phyloP scores from a whole-genome alignment of 1,284 basidiomycete genomes.

The Tilletia walkeri region DNA sequence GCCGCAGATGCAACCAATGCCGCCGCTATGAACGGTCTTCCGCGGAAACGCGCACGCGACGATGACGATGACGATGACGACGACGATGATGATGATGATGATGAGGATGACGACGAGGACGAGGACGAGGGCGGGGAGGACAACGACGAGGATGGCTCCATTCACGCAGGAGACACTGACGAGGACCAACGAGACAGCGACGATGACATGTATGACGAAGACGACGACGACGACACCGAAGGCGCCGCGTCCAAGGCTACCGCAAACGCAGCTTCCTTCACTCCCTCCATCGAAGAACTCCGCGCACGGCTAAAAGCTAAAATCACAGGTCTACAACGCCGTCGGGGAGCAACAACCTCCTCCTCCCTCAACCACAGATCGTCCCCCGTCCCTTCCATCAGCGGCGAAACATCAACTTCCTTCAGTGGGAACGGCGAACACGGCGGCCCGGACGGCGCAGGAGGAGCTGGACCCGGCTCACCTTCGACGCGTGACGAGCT shows the following conservation, averaged over 20 bases:
- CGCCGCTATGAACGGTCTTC: slow-evolving; percentile 16
- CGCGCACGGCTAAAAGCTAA: slow-evolving; percentile 47
- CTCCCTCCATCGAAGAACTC: slow-evolving; percentile 20
- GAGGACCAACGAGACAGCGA: slow-evolving; percentile 29
- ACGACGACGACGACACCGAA: slow-evolving; percentile 24
- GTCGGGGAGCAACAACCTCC: slow-evolving; percentile 27
- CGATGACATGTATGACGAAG: slow-evolving; percentile 33
- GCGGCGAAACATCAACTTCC: not conserved
- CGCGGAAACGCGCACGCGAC: not conserved
- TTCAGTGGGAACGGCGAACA: not conserved
- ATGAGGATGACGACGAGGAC: slow-evolving; percentile 31
- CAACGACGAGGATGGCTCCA: slow-evolving; percentile 32
- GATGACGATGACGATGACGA: slow-evolving; percentile 32
- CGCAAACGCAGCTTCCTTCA: not conserved
- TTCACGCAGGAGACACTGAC: slow-evolving; percentile 22
- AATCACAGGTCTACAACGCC: slow-evolving; percentile 42
- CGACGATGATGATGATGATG: slow-evolving; percentile 31
- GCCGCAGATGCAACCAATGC: slow-evolving; percentile 28
- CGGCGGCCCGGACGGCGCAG: slow-evolving; percentile 22
- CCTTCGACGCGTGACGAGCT: slow-evolving; percentile 43
- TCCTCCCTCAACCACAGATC: not conserved
- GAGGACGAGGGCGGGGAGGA: slow-evolving; percentile 20
- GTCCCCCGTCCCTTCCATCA: not conserved
- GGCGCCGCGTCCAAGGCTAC: not conserved
- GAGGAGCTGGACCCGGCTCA: not conserved